Evolutionary conservation across 2,329 filamentous ascomycete genomes (phyloP).

Genomic region (Cladosporium oxysporum): DNA sequence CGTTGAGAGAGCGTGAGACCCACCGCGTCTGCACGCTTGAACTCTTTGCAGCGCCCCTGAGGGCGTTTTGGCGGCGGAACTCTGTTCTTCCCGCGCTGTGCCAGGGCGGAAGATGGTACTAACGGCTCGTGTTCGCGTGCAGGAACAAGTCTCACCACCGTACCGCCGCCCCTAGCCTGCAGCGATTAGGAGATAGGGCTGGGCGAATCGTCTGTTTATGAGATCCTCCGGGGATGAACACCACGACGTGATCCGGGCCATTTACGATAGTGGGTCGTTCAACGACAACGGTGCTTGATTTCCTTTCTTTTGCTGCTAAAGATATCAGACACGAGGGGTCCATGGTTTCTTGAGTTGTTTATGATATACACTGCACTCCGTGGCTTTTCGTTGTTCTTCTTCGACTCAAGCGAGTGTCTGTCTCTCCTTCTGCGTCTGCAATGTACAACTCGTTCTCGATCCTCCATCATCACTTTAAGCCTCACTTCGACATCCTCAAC

Average conservation of each 20-base stretch:
- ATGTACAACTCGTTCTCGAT: constrained; percentile 13
- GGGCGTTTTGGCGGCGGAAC: background rate
- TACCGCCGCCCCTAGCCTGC: constrained; percentile 9
- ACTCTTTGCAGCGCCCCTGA: constrained; percentile 6
- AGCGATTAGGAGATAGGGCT: constrained; percentile 13
- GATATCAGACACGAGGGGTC: constrained; percentile 15
- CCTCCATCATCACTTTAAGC: constrained; percentile 9
- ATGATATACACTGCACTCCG: constrained; percentile 1
- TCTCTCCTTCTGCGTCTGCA: background rate
- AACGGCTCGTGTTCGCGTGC: constrained; percentile 14
- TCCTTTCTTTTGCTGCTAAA: constrained; percentile 15
- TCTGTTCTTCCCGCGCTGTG: constrained; percentile 8
- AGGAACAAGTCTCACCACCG: constrained; percentile 11
- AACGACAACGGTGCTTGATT: constrained; percentile 10
- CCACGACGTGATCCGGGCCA: constrained; percentile 14
- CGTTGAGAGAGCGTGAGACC: constrained; percentile 6
- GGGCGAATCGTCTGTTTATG: constrained; percentile 16
- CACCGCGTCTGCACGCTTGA: constrained; percentile 1
- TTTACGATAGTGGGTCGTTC: constrained; percentile 18
- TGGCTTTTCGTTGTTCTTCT: background rate
- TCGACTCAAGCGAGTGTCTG: background rate
- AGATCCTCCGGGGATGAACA: constrained; percentile 18
- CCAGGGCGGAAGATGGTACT: constrained; percentile 12
- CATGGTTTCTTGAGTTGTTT: background rate
- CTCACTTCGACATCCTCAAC: constrained; percentile 11